Conservation (phyloP, 345 rosid species). For the Mercurialis annua region DNA sequence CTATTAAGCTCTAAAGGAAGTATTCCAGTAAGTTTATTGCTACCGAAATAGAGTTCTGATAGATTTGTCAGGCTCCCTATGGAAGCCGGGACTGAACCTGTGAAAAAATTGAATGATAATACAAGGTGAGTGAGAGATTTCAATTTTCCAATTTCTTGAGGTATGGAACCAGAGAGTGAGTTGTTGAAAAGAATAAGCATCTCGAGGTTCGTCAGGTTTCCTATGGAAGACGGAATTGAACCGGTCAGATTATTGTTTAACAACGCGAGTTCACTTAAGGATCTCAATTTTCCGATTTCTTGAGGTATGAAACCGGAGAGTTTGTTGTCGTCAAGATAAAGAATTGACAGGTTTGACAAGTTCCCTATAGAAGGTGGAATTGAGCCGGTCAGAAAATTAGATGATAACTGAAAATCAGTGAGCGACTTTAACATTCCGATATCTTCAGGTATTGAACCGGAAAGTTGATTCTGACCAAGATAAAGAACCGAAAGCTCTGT, state of each 20-base stretch:
- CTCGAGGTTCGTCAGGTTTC: too few species aligned
- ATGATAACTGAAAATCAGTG: too few species aligned
- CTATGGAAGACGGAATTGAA: background rate
- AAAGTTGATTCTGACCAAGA: background rate
- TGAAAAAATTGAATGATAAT: background rate
- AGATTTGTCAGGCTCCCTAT: background rate
- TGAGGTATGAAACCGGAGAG: background rate
- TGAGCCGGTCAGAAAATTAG: background rate
- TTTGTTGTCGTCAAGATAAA: too few species aligned
- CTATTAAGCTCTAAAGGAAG: background rate
- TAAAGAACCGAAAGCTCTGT: too few species aligned
- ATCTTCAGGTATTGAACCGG: background rate
- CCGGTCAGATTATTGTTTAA: background rate
- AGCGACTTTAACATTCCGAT: background rate
- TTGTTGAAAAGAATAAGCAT: background rate
- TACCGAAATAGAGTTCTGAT: background rate
- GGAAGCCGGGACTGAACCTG: background rate
- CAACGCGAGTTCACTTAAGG: background rate
- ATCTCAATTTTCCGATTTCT: slow-evolving; percentile 1
- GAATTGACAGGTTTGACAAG: too few species aligned
- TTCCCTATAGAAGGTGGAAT: too few species aligned
- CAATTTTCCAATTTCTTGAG: background rate
- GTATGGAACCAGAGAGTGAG: background rate
- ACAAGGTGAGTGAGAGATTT: background rate
- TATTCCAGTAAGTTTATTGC: background rate